Conservation (phyloP, 2,329 filamentous ascomycete species). For the Colletotrichum tanaceti region DNA sequence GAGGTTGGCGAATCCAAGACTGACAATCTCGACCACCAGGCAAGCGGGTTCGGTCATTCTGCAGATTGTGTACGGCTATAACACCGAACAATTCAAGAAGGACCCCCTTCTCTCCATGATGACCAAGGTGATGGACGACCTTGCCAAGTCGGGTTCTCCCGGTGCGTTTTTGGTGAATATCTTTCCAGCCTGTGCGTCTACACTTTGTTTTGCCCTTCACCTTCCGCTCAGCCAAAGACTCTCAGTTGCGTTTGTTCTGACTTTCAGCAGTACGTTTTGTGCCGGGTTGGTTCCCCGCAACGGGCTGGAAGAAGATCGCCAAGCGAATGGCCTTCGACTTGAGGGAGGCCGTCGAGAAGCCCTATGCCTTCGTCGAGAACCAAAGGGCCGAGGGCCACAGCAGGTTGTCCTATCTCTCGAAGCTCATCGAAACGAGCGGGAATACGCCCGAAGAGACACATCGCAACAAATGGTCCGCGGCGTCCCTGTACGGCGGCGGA, state of each 20-base stretch:
- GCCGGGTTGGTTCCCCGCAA: constrained; percentile 40
- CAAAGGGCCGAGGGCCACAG: constrained; percentile 11
- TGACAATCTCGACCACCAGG: background rate
- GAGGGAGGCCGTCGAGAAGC: constrained; percentile 21
- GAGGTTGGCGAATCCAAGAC: no score
- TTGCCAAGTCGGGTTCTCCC: background rate
- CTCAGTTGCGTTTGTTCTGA: background rate
- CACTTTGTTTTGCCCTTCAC: no score
- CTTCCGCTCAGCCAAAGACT: no score
- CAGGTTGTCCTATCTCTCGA: constrained; percentile 20
- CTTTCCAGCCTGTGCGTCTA: constrained; percentile 22
- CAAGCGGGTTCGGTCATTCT: constrained; percentile 20
- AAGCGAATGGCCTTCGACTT: constrained; percentile 13
- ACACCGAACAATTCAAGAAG: constrained; percentile 5
- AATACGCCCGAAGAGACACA: background rate
- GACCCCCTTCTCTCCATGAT: constrained; percentile 1
- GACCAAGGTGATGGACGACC: constrained; percentile 1
- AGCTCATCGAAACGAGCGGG: background rate
- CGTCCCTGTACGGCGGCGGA: constrained; percentile 26
- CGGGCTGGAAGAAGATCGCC: constrained; percentile 36
- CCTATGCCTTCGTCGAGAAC: constrained; percentile 44
- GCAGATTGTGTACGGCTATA: constrained; percentile 19
- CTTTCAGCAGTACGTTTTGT: constrained; percentile 43
- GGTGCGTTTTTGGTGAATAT: constrained; percentile 35
- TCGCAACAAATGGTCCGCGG: constrained; percentile 14